Conservation (phyloP, 2,329 filamentous ascomycete genomes). For the Neopestalotiopsis clavispora region DNA sequence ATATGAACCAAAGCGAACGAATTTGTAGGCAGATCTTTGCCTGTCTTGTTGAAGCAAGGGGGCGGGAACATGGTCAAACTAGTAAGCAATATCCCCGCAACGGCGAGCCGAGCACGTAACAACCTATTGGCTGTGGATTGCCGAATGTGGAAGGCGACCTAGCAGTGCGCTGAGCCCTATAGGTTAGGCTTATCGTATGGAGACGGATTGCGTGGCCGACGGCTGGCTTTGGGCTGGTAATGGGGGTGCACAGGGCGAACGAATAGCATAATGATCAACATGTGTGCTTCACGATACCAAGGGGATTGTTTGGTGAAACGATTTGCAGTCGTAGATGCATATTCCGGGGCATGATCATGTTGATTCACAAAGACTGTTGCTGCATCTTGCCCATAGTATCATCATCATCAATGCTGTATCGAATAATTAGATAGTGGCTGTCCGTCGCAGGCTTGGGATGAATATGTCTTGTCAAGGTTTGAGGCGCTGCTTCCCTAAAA, state of each 20-base stretch:
- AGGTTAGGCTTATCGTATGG: conserved; percentile 6
- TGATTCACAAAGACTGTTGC: neutral
- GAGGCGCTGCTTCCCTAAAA: neutral
- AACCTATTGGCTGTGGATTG: conserved; percentile 9
- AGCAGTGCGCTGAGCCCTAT: neutral
- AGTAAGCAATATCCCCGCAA: conserved; percentile 1
- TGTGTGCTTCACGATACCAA: neutral
- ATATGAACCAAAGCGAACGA: neutral
- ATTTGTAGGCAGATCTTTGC: neutral
- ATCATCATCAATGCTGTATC: neutral
- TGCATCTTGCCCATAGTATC: neutral
- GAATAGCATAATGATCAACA: neutral
- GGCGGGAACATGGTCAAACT: neutral
- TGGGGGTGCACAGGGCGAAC: neutral
- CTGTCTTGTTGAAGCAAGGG: neutral
- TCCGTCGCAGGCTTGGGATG: conserved; percentile 2
- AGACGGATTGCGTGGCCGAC: neutral
- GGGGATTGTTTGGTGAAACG: neutral
- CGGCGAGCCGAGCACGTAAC: neutral
- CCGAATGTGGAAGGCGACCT: conserved; percentile 7
- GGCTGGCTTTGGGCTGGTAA: conserved; percentile 4
- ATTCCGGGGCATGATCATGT: neutral
- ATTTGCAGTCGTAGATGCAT: neutral
- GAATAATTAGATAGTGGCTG: neutral
- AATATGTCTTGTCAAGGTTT: conserved; percentile 9